Evolutionary conservation across 305 asterid species (phyloP), one percentile per base, ranked within the genome.

Genomic region (Ajuga reptans): DNA sequence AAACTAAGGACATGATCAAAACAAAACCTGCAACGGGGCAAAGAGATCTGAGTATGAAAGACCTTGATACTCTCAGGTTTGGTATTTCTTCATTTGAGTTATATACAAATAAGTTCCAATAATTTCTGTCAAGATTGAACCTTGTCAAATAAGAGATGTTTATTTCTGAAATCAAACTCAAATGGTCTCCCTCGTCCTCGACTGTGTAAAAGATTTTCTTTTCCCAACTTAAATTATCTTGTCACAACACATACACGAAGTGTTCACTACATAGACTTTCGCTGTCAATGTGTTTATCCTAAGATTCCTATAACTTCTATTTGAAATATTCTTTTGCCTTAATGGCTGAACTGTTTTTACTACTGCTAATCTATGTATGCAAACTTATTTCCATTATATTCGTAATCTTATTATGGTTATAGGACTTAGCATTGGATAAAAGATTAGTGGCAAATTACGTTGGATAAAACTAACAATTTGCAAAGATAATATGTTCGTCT

Each of bases 11-110:
- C 31, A 36, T 57, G 68, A 49, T 42, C 45, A 73, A 65, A 76
- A 68, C 59, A 55, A 80, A 78, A 77, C 45, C 78, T 72, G 73
- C 70, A 66, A 71, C 49, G 41, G 55, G 69, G 66, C 75, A 54
- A 81, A 70, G 77, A 72, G 79, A 73, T 45, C 68, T 62, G 45
- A 79, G 66, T 51, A 36, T 42, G 65, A 76, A 78, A 69, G 79
- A 67, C 74, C 74, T 72, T 45, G 72, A 81, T 59, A 72, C 84
- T 61, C 64, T 68, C 77, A 80, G 87, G 91, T 82, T 58, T 61
- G 77, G 31, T 71, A n/a, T 36, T 80, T 74, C 75, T 37, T 67
- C 58, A 69, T 59, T 39, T 31, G 56, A 45, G 10, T 60, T 34
- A 59, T 64, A 51, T 47, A 55, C 64, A 65, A 27, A 16, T 37